Evolutionary conservation across 1,284 basidiomycete species (phyloP).

Genomic region (Leucoagaricus sp.): DNA sequence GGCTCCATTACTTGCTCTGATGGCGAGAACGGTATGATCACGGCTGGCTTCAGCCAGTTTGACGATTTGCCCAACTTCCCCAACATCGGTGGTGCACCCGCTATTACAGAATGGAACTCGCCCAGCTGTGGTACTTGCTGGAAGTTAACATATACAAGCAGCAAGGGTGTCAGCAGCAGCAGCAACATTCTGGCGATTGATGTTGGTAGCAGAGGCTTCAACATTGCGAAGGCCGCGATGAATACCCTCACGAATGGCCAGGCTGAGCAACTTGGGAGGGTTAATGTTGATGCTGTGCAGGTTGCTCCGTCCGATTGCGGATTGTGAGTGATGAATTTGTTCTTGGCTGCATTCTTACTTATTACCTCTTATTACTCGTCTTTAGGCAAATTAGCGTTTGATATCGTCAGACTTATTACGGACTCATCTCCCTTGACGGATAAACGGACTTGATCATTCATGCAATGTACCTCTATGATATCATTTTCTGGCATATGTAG

Average conservation of each 20-base stretch:
- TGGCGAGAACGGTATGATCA: constrained; percentile 48
- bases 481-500: no score
- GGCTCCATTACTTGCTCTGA: constrained; percentile 51
- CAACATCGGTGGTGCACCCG: constrained; percentile 43
- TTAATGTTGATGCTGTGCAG: constrained; percentile 36
- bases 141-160: constrained; percentile 42
- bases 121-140: constrained; percentile 52
- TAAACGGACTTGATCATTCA: no score
- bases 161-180: constrained; percentile 29
- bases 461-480: no score
- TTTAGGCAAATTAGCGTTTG: no score
- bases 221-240: constrained; percentile 43
- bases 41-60: constrained; percentile 42
- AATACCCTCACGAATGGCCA: constrained; percentile 40
- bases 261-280: constrained; percentile 39
- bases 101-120: constrained; percentile 45
- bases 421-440: no score
- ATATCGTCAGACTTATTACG: no score
- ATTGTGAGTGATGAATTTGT: no score
- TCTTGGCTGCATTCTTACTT: no score
- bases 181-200: constrained; percentile 45
- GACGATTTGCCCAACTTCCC: constrained; percentile 43
- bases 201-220: constrained; percentile 38
- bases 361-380: no score
- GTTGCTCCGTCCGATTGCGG: constrained; percentile 40